These are phyloP conservation scores for Dictyostelium brefeldianum DNA, from an alignment of 78 protist genomes.

Conservation along the genomic window DNA sequence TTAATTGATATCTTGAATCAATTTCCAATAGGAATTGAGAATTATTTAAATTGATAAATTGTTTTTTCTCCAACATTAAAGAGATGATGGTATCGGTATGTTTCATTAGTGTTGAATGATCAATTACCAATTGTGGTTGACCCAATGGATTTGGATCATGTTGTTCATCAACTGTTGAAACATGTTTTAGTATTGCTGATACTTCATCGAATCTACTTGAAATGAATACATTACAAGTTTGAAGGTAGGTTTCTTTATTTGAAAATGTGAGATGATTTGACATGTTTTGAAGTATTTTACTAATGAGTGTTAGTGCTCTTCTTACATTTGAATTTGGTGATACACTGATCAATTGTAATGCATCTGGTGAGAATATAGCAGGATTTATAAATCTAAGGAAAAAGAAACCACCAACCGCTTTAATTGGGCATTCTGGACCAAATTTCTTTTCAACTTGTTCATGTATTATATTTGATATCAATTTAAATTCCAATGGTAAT, in stretches of 20 bases:
- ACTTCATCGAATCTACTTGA: neutral
- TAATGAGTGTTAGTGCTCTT: conserved; percentile 8
- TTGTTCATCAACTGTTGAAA: neutral
- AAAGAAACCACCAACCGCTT: conserved; percentile 36
- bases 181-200: neutral
- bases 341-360: neutral
- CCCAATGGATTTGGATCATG: neutral
- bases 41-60: neutral
- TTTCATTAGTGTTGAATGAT: neutral
- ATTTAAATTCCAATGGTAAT: conserved; percentile 5
- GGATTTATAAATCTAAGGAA: conserved; percentile 29
- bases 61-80: neutral
- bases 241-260: neutral
- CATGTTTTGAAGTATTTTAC: conserved; percentile 39
- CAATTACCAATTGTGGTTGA: neutral
- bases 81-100: neutral
- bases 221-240: neutral
- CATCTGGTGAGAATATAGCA: conserved; percentile 3
- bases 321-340: neutral
- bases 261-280: conserved; percentile 26
- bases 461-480: neutral
- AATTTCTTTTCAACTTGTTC: neutral
- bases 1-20: neutral
- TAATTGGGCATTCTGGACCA: neutral
- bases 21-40: neutral